These are phyloP conservation scores for Volvox africanus DNA, from an alignment of 139 green algal genomes.

Conservation along the genomic window DNA sequence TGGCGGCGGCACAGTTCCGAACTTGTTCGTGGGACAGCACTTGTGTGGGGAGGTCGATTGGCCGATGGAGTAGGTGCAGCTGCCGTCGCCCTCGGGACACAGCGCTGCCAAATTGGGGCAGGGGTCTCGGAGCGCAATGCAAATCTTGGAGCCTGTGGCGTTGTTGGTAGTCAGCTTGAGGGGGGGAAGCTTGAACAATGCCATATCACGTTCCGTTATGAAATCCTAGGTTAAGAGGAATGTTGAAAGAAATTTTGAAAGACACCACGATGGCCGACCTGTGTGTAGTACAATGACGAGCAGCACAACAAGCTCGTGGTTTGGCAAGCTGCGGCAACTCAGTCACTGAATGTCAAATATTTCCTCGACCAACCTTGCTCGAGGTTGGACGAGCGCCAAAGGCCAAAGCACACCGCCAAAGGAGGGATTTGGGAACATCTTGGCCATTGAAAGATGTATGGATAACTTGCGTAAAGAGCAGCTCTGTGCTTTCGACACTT, in stretches of 20 bases:
- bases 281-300: neutral
- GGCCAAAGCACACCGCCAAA: neutral
- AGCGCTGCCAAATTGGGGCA: conserved; percentile 41
- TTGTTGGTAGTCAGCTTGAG: conserved; percentile 21
- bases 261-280: neutral
- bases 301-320: neutral
- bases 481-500: neutral
- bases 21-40: conserved; percentile 42
- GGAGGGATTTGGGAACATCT: conserved; percentile 31
- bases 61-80: conserved; percentile 41
- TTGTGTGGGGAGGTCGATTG: neutral
- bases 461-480: neutral
- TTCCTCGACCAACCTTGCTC: neutral
- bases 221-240: neutral
- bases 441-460: neutral
- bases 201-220: neutral
- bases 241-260: too few species aligned
- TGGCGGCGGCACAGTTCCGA: neutral
- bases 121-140: conserved; percentile 39
- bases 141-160: conserved; percentile 37
- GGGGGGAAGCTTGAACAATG: conserved; percentile 36
- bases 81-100: conserved; percentile 43
- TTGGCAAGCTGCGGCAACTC: neutral
- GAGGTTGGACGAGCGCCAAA: neutral
- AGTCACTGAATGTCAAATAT: neutral